phyloP scores from a whole-genome alignment of 1,284 basidiomycete species.

The Flammula alnicola region DNA sequence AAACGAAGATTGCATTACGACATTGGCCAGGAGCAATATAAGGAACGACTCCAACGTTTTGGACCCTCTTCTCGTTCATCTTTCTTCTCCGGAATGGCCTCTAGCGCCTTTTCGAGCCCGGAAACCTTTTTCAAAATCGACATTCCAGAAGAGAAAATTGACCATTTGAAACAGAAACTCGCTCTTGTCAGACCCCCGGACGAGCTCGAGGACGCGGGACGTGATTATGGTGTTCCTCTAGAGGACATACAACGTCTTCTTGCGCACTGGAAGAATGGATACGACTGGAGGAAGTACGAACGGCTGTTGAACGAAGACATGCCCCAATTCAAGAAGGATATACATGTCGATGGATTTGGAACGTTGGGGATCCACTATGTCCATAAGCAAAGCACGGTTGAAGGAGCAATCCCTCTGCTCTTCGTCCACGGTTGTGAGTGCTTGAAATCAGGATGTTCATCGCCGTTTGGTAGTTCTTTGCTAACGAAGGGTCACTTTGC shows the following conservation, averaged over 20 bases:
- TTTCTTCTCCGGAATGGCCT: too few relatives aligned
- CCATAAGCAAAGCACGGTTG: constrained; percentile 45
- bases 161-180: constrained; percentile 43
- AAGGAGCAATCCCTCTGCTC: constrained; percentile 51
- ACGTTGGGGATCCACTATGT: constrained; percentile 53
- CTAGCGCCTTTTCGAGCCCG: background rate
- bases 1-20: too few relatives aligned
- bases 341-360: constrained; percentile 47
- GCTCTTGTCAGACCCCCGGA: constrained; percentile 45
- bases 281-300: constrained; percentile 53
- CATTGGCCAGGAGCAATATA: too few relatives aligned
- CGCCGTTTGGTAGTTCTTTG: too few relatives aligned
- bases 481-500: too few relatives aligned
- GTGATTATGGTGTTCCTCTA: constrained; percentile 51
- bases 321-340: constrained; percentile 51
- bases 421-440: constrained; percentile 57
- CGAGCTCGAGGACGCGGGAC: constrained; percentile 47
- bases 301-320: constrained; percentile 46
- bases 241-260: constrained; percentile 46
- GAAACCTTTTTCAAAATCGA: constrained; percentile 11
- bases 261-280: constrained; percentile 46
- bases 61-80: too few relatives aligned
- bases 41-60: too few relatives aligned
- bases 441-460: too few relatives aligned
- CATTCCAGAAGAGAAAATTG: constrained; percentile 12